Base-by-base conservation (phyloP, 306 rosid genomes). In the Myrica gale region DNA sequence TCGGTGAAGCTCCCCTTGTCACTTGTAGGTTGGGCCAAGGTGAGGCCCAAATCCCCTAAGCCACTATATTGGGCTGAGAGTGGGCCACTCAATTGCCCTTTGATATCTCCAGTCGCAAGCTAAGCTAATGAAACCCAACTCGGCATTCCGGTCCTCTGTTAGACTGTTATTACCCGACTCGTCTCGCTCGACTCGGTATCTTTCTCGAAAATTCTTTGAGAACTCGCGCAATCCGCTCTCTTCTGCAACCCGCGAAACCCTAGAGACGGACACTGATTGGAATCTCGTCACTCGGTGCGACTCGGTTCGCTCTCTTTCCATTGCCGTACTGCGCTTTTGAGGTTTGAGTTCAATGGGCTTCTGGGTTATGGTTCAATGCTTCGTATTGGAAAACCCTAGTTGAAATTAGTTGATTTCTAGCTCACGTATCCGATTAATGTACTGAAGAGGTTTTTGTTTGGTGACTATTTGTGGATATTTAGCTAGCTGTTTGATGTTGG, bases 311-410 rank as follows among this genome's bases (percentile, higher is more conserved):
- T 5, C 7, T 41, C 53, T 3, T 57, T 10, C 16, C 69, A 3
- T 65, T 16, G 17, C 47, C 13, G 7, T 65, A 8, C 23, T 32
- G 3, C 17, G 0, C 12, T n/a, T 66, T 78, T 5, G 9, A 37
- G 42, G 41, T 12, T 61, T 20, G 56, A 42, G 47, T 72, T 46
- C 16, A 46, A 21, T 60, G 20, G 57, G 61, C 4, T 69, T 69
- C 56, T 51, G 47, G 72, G 58, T 60, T 78, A 58, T 42, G 6
- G 13, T 62, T 78, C 45, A 9, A 43, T n/a, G n/a, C 46, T 70
- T 47, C 20, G 5, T 11, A 11, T 71, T 39, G 21, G 32, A 60
- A 11, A 48, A 60, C 60, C 70, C 71, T 78, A 55, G 69, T 47
- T 70, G 5, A 43, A 48, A 17, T 56, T 55, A 21, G 46, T 32